phyloP scores from a whole-genome alignment of 345 rosid genomes.

The Arabis hirsuta region DNA sequence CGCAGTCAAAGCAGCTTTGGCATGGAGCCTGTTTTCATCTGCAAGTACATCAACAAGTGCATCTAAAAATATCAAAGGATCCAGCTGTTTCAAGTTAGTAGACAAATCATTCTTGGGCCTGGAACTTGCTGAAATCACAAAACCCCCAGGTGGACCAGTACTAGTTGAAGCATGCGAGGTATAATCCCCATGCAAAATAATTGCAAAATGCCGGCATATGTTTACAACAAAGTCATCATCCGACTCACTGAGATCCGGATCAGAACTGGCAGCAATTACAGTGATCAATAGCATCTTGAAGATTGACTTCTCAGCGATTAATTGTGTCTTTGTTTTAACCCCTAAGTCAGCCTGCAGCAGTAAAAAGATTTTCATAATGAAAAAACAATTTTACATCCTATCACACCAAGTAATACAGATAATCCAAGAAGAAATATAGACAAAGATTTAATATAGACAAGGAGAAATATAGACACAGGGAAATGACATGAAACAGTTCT shows the following conservation, averaged over 20 bases:
- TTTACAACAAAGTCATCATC: constrained; percentile 81
- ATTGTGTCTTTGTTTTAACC: constrained; percentile 97
- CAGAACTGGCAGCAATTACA: constrained; percentile 79
- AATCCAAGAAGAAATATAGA: not conserved
- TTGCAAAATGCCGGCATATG: constrained; percentile 92
- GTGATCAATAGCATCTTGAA: constrained; percentile 87
- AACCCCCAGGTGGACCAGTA: constrained; percentile 53
- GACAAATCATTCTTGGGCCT: constrained; percentile 60
- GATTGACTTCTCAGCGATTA: constrained; percentile 96
- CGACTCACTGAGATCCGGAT: constrained; percentile 71
- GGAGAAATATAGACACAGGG: constrained; percentile 5
- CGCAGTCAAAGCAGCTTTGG: constrained; percentile 87
- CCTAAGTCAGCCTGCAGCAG: constrained; percentile 88
- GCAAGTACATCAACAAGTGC: constrained; percentile 93
- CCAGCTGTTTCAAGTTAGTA: constrained; percentile 78
- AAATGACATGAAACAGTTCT: constrained; percentile 25
- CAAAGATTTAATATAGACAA: not conserved
- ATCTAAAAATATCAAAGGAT: constrained; percentile 86
- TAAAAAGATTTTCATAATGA: constrained; percentile 8
- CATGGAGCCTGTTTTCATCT: constrained; percentile 85
- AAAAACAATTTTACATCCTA: constrained; percentile 5
- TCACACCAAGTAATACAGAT: constrained; percentile 13
- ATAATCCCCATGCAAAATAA: constrained; percentile 74
- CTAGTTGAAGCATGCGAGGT: constrained; percentile 53
- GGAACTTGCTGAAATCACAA: constrained; percentile 61